These are phyloP conservation scores for Xanthoconium purpureum DNA, from an alignment of 768 basidiomycete species.

Conservation along the genomic window DNA sequence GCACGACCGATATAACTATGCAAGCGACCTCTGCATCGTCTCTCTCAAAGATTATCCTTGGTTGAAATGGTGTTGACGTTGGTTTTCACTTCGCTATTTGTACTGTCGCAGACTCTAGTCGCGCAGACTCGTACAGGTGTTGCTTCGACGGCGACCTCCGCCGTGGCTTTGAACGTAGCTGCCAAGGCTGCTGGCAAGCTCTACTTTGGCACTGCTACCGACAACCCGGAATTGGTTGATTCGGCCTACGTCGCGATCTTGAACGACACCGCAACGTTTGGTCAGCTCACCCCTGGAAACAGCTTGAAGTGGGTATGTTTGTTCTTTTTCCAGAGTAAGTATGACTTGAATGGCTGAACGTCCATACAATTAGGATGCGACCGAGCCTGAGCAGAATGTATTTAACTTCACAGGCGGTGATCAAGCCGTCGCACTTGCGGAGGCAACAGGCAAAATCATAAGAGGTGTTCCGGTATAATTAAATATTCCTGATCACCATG, in stretches of 20 bases:
- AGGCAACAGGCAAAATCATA: slow-evolving; percentile 18
- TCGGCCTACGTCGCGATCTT: slow-evolving; percentile 10
- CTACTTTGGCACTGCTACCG: slow-evolving; percentile 50
- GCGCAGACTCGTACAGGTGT: background rate
- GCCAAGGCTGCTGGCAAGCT: slow-evolving; percentile 41
- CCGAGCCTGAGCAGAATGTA: slow-evolving; percentile 24
- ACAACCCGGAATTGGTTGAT: slow-evolving; percentile 44
- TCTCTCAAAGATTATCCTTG: background rate
- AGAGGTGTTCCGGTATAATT: slow-evolving; percentile 9
- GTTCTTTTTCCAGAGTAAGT: background rate
- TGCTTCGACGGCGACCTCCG: background rate
- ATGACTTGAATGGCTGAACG: background rate
- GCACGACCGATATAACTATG: slow-evolving; percentile 1
- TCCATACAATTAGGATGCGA: slow-evolving; percentile 8
- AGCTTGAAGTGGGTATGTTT: slow-evolving; percentile 23
- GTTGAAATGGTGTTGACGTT: slow-evolving; percentile 1
- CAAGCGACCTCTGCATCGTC: background rate
- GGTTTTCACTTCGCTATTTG: slow-evolving; percentile 2
- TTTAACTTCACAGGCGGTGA: slow-evolving; percentile 24
- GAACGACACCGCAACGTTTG: slow-evolving; percentile 13
- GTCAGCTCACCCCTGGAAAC: slow-evolving; percentile 19
- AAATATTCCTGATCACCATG: background rate
- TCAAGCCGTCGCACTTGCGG: slow-evolving; percentile 18
- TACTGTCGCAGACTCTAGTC: background rate
- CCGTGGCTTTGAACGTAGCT: slow-evolving; percentile 30